Evolutionary conservation across 495 filamentous ascomycete genomes (phyloP).

Genomic region (Penicillium cosmopolitanum): DNA sequence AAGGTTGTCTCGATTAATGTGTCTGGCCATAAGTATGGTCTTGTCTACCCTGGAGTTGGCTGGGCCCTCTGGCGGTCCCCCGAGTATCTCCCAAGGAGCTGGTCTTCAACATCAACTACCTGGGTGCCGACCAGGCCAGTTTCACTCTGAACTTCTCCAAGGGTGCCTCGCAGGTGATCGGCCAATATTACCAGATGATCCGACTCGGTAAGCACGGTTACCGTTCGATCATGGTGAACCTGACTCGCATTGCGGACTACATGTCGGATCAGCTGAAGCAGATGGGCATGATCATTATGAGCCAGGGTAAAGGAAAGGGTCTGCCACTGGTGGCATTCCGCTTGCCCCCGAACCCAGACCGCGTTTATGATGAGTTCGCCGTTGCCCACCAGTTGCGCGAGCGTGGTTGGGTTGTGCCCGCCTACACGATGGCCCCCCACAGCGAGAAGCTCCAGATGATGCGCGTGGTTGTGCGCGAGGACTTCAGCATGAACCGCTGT

Average conservation of each 20-base stretch:
- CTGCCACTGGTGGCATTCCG: conserved; percentile 88
- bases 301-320: conserved; percentile 70
- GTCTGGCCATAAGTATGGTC: conserved; percentile 85
- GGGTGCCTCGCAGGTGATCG: conserved; percentile 88
- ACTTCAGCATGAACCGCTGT: conserved; percentile 78
- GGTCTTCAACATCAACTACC: conserved; percentile 97
- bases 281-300: conserved; percentile 84
- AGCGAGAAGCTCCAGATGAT: conserved; percentile 79
- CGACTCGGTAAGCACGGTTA: conserved; percentile 89
- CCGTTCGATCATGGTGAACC: conserved; percentile 81
- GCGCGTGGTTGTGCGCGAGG: conserved; percentile 86
- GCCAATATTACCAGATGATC: conserved; percentile 95
- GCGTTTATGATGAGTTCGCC: conserved; percentile 80
- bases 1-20: conserved; percentile 92
- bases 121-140: conserved; percentile 91
- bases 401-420: conserved; percentile 87
- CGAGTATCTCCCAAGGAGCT: conserved; percentile 82
- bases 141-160: conserved; percentile 98
- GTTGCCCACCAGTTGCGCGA: conserved; percentile 80
- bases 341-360: conserved; percentile 58
- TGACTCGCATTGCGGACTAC: conserved; percentile 83
- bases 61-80: conserved; percentile 90
- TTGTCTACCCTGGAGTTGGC: conserved; percentile 87
- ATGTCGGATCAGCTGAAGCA: conserved; percentile 67
- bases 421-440: conserved; percentile 93